phyloP scores from a whole-genome alignment of 768 basidiomycete species.

The Macrolepiota dolichaula region DNA sequence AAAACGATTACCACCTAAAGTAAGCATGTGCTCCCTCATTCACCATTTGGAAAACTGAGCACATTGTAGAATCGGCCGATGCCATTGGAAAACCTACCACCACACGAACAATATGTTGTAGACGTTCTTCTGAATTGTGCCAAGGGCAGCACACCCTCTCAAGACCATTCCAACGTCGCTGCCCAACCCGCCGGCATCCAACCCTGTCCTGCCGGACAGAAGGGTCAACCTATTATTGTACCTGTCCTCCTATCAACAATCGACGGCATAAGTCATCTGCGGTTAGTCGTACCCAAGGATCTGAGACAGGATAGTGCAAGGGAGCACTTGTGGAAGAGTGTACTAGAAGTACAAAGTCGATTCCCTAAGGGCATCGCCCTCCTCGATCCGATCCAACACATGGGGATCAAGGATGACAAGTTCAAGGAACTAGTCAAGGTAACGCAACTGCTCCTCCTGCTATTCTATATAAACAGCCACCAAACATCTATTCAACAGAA shows the following conservation, averaged over 20 bases:
- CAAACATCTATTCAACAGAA: slow-evolving; percentile 52
- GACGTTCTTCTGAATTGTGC: slow-evolving; percentile 89
- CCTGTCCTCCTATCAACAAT: slow-evolving; percentile 87
- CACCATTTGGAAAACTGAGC: background rate
- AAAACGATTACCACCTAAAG: slow-evolving; percentile 84
- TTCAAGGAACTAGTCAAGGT: slow-evolving; percentile 87
- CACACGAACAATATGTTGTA: slow-evolving; percentile 90
- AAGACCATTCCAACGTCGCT: slow-evolving; percentile 50
- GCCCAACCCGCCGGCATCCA: slow-evolving; percentile 67
- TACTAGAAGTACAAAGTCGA: slow-evolving; percentile 86
- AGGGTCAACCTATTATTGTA: slow-evolving; percentile 81
- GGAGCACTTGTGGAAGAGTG: slow-evolving; percentile 86
- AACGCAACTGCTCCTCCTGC: slow-evolving; percentile 12
- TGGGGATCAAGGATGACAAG: slow-evolving; percentile 94
- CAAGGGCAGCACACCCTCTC: slow-evolving; percentile 53
- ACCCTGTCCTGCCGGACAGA: slow-evolving; percentile 70
- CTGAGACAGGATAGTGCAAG: slow-evolving; percentile 70
- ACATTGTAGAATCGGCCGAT: slow-evolving; percentile 56
- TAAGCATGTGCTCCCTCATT: slow-evolving; percentile 21
- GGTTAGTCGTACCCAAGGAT: slow-evolving; percentile 89
- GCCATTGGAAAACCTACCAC: slow-evolving; percentile 66
- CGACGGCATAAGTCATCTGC: slow-evolving; percentile 81
- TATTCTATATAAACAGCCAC: background rate
- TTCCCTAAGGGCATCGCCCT: slow-evolving; percentile 86
- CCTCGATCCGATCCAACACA: slow-evolving; percentile 90